Evolutionary conservation across 768 basidiomycete genomes (phyloP).

Genomic region (Amanita exitialis): DNA sequence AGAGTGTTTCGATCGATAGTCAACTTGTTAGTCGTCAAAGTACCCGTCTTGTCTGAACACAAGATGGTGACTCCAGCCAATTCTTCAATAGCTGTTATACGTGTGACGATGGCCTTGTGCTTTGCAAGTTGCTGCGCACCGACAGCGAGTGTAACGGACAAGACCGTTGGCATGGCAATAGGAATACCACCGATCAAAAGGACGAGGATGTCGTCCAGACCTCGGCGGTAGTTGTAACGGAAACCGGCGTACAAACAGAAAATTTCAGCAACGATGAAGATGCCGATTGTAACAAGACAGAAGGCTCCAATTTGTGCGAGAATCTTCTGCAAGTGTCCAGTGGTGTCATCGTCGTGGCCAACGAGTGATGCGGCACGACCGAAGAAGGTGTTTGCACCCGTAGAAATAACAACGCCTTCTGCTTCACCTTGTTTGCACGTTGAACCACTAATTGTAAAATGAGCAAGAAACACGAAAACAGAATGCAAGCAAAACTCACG

Average conservation of each 20-base stretch:
- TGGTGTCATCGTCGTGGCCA: slow-evolving; percentile 95
- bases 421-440: slow-evolving; percentile 99
- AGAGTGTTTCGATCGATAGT: slow-evolving; percentile 93
- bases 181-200: slow-evolving; percentile 99
- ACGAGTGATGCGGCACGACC: slow-evolving; percentile 97
- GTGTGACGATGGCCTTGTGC: slow-evolving; percentile 99
- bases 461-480: slow-evolving; percentile 6
- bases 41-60: slow-evolving; percentile 98
- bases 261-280: slow-evolving; percentile 93
- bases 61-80: slow-evolving; percentile 97
- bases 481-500: slow-evolving; percentile 44
- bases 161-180: slow-evolving; percentile 98
- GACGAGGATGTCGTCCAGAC: slow-evolving; percentile 95
- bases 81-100: slow-evolving; percentile 99
- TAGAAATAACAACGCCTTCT: slow-evolving; percentile 97
- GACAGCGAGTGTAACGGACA: slow-evolving; percentile 97
- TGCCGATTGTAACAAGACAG: slow-evolving; percentile 93
- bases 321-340: slow-evolving; percentile 98
- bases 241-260: slow-evolving; percentile 89
- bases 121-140: slow-evolving; percentile 98
- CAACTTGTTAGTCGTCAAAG: slow-evolving; percentile 98
- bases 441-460: slow-evolving; percentile 54
- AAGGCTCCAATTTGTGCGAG: slow-evolving; percentile 96
- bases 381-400: slow-evolving; percentile 97
- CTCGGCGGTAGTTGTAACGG: slow-evolving; percentile 84